Conservation (phyloP, 164 flowering plant genomes). For the Malania oleifera region DNA sequence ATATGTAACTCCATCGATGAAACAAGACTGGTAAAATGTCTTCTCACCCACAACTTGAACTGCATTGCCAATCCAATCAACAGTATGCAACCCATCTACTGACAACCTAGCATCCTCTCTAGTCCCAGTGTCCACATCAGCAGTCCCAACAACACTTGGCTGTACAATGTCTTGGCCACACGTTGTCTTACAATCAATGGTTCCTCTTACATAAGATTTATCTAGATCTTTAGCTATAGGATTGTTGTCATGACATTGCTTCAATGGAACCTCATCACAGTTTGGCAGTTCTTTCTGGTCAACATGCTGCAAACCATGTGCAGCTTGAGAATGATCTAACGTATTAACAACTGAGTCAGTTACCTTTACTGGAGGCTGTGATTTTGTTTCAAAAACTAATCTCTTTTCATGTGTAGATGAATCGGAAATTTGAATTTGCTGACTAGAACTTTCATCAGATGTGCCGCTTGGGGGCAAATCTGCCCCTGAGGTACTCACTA, state of each 20-base stretch:
- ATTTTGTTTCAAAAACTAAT: conserved; percentile 18
- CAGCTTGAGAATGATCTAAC: conserved; percentile 18
- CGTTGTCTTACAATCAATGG: conserved; percentile 16
- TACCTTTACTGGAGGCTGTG: conserved; percentile 17
- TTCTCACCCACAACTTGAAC: conserved; percentile 48
- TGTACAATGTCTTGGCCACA: conserved; percentile 23
- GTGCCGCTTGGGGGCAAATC: conserved; percentile 17
- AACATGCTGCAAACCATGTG: conserved; percentile 14
- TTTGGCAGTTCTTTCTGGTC: conserved; percentile 14
- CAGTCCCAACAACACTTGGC: conserved; percentile 20
- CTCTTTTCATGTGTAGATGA: conserved; percentile 20
- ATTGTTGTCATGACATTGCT: conserved; percentile 15
- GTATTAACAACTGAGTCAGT: conserved; percentile 14
- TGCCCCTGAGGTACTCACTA: conserved; percentile 18
- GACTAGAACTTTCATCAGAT: conserved; percentile 26
- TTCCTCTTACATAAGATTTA: conserved; percentile 14
- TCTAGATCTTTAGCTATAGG: conserved; percentile 3
- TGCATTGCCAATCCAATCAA: conserved; percentile 65
- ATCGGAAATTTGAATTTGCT: conserved; percentile 16
- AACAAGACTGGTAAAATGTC: conserved; percentile 54
- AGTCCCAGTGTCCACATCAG: conserved; percentile 17
- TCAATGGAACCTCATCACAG: conserved; percentile 22
- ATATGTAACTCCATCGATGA: conserved; percentile 54
- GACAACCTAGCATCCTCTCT: conserved; percentile 23
- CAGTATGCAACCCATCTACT: conserved; percentile 29